Percentiles rank a stretch among this genome's conserved stretches.
phyloP scores from a whole-genome alignment of 768 basidiomycete species.

The Lepiota subincarnata region DNA sequence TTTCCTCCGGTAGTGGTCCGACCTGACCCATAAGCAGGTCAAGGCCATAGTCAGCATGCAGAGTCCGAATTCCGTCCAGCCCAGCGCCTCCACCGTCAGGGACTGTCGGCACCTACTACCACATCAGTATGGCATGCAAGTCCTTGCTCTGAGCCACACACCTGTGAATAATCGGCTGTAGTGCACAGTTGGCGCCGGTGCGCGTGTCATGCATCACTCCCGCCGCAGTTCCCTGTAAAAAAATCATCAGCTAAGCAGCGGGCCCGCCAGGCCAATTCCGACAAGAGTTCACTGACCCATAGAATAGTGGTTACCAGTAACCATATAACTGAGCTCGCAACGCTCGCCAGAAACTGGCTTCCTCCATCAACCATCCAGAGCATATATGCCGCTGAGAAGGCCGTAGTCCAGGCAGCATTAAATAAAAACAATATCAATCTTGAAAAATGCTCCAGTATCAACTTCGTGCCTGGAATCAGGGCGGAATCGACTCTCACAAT shows the following conservation, averaged over 20 bases:
- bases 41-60: slow-evolving; percentile 50
- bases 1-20: slow-evolving; percentile 13
- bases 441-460: neutral
- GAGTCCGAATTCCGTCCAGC: slow-evolving; percentile 71
- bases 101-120: slow-evolving; percentile 59
- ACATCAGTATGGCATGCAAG: slow-evolving; percentile 16
- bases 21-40: slow-evolving; percentile 43
- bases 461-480: slow-evolving; percentile 7
- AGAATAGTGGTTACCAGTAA: slow-evolving; percentile 56
- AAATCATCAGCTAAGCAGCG: neutral
- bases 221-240: slow-evolving; percentile 55
- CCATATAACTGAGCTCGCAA: slow-evolving; percentile 78
- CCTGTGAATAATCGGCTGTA: slow-evolving; percentile 49
- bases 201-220: slow-evolving; percentile 67
- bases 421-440: slow-evolving; percentile 60
- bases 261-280: neutral
- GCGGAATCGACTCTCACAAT: slow-evolving; percentile 38
- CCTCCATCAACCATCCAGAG: slow-evolving; percentile 67
- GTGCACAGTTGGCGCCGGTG: slow-evolving; percentile 54
- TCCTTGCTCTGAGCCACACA: slow-evolving; percentile 24
- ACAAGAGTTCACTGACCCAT: slow-evolving; percentile 50
- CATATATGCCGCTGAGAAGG: slow-evolving; percentile 67
- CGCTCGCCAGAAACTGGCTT: slow-evolving; percentile 64
- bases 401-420: slow-evolving; percentile 68
- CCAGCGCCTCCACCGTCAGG: slow-evolving; percentile 68